phyloP scores from a whole-genome alignment of 176 grass and related monocot genomes.

The Triticum urartu region DNA sequence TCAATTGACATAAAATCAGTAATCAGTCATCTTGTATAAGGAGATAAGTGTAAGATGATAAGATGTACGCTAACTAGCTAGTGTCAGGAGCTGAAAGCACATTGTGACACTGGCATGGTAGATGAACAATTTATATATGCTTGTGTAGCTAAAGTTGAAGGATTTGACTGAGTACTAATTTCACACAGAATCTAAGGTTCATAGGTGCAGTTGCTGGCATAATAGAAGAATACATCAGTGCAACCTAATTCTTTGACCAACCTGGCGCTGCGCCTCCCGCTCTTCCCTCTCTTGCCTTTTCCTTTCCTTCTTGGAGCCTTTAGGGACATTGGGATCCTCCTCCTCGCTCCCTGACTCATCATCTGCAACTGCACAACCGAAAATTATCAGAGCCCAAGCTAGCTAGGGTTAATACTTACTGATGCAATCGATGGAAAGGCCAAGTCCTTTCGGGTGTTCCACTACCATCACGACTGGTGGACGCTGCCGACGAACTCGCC shows the following conservation, averaged over 20 bases:
- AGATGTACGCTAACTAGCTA: neutral
- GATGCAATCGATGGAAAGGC: neutral
- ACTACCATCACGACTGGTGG: constrained; percentile 54
- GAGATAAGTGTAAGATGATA: neutral
- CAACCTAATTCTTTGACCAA: constrained; percentile 21
- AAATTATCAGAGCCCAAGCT: neutral
- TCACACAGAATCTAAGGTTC: neutral
- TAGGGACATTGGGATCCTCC: constrained; percentile 51
- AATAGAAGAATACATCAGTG: neutral
- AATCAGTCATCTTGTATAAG: neutral
- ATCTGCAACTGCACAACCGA: constrained; percentile 24
- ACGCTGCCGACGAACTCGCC: constrained; percentile 56
- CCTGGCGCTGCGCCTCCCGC: constrained; percentile 63
- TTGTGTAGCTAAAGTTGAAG: neutral
- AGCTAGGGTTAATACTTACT: neutral
- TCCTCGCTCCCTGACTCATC: constrained; percentile 55
- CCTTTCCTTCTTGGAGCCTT: constrained; percentile 82
- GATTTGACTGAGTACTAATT: neutral
- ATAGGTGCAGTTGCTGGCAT: neutral
- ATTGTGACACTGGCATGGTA: neutral
- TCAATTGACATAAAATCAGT: neutral
- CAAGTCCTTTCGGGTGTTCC: neutral
- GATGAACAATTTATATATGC: neutral
- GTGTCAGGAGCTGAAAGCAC: neutral
- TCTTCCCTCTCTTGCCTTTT: constrained; percentile 76